Conservation (phyloP, 108 stramenopile genomes). For the Cyclotella distinguenda region DNA sequence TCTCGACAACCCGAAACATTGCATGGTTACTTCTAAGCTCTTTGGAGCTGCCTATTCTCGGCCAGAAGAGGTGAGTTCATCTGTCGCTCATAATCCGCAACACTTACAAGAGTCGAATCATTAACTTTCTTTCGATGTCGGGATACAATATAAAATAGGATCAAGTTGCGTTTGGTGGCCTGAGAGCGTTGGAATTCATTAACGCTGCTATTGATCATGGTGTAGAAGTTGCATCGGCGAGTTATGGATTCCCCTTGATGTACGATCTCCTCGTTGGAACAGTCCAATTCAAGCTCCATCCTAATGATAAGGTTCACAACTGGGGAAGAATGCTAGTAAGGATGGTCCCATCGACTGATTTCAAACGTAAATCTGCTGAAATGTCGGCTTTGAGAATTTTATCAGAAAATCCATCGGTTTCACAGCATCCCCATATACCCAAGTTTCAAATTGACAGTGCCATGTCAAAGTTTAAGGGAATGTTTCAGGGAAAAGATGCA, state of each 20-base stretch:
- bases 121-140: no score
- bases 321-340: conserved; percentile 92
- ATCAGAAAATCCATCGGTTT: conserved; percentile 86
- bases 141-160: no score
- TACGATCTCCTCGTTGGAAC: conserved; percentile 94
- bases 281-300: conserved; percentile 89
- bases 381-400: conserved; percentile 93
- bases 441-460: conserved; percentile 95
- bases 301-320: conserved; percentile 91
- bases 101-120: no score
- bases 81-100: no score
- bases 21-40: conserved; percentile 79
- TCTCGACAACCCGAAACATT: conserved; percentile 86
- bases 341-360: conserved; percentile 87
- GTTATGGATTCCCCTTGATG: conserved; percentile 95
- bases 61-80: conserved; percentile 82
- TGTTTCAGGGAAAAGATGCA: conserved; percentile 93
- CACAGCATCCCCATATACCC: conserved; percentile 89
- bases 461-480: conserved; percentile 93
- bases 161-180: conserved; percentile 86
- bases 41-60: conserved; percentile 89
- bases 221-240: conserved; percentile 82
- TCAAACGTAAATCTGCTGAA: conserved; percentile 81
- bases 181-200: conserved; percentile 83
- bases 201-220: conserved; percentile 83